Evolutionary conservation across 768 basidiomycete species (phyloP), one percentile per base, ranked within the genome.

Genomic region (Leccinum disarticulatum): DNA sequence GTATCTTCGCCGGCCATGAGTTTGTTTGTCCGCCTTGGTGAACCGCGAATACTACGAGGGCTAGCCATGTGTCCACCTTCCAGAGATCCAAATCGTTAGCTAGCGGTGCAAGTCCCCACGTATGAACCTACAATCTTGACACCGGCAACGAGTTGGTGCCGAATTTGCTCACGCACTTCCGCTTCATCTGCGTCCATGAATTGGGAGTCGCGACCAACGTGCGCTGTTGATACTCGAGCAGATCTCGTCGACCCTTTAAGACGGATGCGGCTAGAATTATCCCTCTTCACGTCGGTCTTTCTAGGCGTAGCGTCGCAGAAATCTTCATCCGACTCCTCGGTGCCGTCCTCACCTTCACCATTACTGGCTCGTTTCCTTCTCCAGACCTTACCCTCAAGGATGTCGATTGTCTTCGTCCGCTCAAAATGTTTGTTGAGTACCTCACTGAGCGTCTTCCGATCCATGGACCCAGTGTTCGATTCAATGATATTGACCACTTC

Each of bases 161-260:
- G 91, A 49, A 96, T 91, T 71, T 95, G 93, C 67, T 90, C 88
- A 64, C 90, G 84, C 7, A 91, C 91, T 64, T 87, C 80, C 13
- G 83, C 86, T 55, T 91, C 91, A 64, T 94, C 91, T 5, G 92
- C 92, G 71, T 94, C 92, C 87, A 92, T 88, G 68, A 93, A 93
- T 66, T 93, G 92, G 11, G 91, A 93, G 3, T 81, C 80, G 8
- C 84, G 83, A 15, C 85, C 85, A 67, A 74, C 79, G 55, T 80
- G 79, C 3, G 67, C 69, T 30, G 74, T 73, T 4, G 81, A 80
- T 25, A 63, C 63, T 43, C 83, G 80, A 28, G 76, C 64, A 30
- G 74, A 59, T 41, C 73, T 74, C 6, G 65, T 33, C 22, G 57
- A 54, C 11, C 65, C 67, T 7, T 65, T 71, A 59, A 56, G 66